Percentiles rank a stretch among this genome's conserved stretches.
phyloP scores from a whole-genome alignment of 345 rosid genomes.

The Crucihimalaya himalaica region DNA sequence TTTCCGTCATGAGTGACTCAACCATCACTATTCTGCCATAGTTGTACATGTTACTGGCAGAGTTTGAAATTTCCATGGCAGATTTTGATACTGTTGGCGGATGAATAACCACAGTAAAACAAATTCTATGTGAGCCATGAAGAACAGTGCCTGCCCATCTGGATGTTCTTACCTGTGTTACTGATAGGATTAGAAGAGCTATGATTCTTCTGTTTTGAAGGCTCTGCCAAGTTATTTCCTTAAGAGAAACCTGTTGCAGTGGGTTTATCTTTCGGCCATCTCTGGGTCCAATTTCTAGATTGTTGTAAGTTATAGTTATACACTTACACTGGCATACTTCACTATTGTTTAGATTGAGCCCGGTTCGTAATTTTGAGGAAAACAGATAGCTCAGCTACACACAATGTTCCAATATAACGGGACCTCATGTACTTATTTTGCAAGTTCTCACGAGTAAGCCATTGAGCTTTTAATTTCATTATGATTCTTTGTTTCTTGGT shows the following conservation, averaged over 20 bases:
- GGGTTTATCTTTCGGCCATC: neutral
- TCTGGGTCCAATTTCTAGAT: neutral
- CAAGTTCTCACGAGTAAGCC: conserved; percentile 15
- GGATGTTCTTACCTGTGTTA: neutral
- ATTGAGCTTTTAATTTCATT: neutral
- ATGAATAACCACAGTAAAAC: conserved; percentile 4
- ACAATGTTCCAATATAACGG: conserved; percentile 13
- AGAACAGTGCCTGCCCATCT: conserved; percentile 15
- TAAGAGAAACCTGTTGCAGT: neutral
- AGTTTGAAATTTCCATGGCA: conserved; percentile 9
- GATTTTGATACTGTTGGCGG: conserved; percentile 4
- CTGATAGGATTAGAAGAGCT: conserved; percentile 2
- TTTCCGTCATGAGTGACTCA: neutral
- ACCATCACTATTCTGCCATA: conserved; percentile 11
- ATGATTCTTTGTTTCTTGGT: neutral
- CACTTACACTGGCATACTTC: conserved; percentile 5
- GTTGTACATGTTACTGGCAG: conserved; percentile 28
- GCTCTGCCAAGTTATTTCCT: conserved; percentile 21
- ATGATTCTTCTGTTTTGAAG: neutral
- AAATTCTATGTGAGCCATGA: conserved; percentile 4
- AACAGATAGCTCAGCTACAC: conserved; percentile 10
- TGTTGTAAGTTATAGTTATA: conserved; percentile 8
- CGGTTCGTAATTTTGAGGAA: neutral
- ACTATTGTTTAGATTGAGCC: conserved; percentile 8
- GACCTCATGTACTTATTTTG: neutral